Conservation (phyloP, 2,329 filamentous ascomycete species). For the Aspergillus ibericus region DNA sequence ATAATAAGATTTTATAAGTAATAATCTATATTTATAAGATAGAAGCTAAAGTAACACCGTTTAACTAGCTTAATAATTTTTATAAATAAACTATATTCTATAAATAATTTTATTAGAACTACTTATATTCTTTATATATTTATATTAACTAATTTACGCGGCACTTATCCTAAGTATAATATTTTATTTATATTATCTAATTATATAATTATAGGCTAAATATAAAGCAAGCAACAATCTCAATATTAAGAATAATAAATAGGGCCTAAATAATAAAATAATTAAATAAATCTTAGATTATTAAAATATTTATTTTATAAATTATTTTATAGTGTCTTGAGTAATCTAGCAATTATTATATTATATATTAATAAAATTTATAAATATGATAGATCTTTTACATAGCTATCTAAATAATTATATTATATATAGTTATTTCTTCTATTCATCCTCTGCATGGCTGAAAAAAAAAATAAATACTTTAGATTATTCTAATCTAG, state of each 20-base stretch:
- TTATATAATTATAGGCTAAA: not conserved
- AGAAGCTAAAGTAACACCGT: no score
- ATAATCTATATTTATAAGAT: no score
- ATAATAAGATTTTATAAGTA: no score
- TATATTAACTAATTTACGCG: not conserved
- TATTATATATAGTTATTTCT: not conserved
- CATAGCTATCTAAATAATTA: not conserved
- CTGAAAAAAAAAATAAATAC: not conserved
- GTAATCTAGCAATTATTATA: not conserved
- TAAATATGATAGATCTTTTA: not conserved
- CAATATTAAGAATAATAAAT: not conserved
- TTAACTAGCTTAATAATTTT: no score
- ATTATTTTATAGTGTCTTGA: not conserved
- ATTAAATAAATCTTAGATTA: no score
- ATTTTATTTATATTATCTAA: not conserved
- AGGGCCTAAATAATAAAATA: no score
- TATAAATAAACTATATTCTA: no score
- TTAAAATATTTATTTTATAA: not conserved
- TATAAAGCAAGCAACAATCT: not conserved
- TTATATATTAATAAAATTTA: not conserved
- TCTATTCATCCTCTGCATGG: not conserved
- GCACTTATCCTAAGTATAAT: not conserved
- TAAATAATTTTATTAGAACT: no score
- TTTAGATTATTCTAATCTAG: not conserved
- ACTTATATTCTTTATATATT: not conserved